Conservation (phyloP, 2,329 filamentous ascomycete species). For the Phyllosticta capitalensis region DNA sequence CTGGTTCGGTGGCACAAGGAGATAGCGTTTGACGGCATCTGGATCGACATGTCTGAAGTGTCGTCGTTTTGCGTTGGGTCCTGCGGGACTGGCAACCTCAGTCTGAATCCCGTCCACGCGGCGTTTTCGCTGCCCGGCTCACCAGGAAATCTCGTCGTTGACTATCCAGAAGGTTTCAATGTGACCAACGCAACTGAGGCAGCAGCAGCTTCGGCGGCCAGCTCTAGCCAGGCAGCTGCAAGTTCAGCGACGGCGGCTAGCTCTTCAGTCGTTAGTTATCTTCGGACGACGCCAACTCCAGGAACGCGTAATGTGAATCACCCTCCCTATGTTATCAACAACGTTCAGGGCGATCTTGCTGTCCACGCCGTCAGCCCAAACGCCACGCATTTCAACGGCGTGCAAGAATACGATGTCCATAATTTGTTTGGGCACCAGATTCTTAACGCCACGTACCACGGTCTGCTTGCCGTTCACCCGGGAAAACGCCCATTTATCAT, state of each 20-base stretch:
- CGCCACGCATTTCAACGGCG: conserved; percentile 64
- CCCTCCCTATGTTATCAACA: conserved; percentile 68
- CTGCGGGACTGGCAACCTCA: conserved; percentile 57
- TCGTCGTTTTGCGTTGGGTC: conserved; percentile 60
- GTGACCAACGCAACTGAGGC: conserved; percentile 60
- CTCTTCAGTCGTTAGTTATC: conserved; percentile 33
- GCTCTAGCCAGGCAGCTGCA: conserved; percentile 41
- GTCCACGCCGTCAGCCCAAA: conserved; percentile 68
- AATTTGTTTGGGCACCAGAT: conserved; percentile 70
- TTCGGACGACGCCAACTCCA: conserved; percentile 51
- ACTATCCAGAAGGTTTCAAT: conserved; percentile 62
- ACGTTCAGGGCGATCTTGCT: conserved; percentile 62
- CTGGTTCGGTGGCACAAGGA: conserved; percentile 44
- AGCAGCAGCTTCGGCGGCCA: conserved; percentile 46
- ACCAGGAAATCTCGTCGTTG: conserved; percentile 47
- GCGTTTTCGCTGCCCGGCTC: conserved; percentile 57
- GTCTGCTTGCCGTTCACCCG: conserved; percentile 54
- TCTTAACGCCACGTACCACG: conserved; percentile 66
- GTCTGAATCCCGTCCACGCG: conserved; percentile 59
- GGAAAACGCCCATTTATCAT: conserved; percentile 74
- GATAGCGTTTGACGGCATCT: conserved; percentile 41
- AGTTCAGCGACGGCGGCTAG: conserved; percentile 21
- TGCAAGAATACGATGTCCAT: conserved; percentile 73
- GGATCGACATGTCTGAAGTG: conserved; percentile 54
- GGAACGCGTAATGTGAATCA: conserved; percentile 59